phyloP scores from a whole-genome alignment of 495 filamentous ascomycete species.

The Xylaria venustula region DNA sequence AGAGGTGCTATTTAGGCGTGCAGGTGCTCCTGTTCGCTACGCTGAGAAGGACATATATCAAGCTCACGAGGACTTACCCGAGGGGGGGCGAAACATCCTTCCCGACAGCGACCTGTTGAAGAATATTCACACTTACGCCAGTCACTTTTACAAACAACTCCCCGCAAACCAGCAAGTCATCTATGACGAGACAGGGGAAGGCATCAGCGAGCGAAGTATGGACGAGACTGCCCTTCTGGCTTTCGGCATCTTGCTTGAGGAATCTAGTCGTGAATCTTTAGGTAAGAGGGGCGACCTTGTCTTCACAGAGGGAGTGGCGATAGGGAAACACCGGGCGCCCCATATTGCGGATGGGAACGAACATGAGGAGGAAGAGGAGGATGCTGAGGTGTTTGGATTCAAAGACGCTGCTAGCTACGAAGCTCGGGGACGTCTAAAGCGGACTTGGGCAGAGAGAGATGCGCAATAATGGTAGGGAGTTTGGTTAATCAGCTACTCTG shows the following conservation, averaged over 20 bases:
- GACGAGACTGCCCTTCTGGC: slow-evolving; percentile 84
- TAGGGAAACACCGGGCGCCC: slow-evolving; percentile 12
- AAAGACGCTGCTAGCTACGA: slow-evolving; percentile 5
- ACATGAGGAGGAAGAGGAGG: no score
- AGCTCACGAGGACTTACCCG: slow-evolving; percentile 48
- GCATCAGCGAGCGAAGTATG: slow-evolving; percentile 59
- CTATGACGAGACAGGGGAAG: slow-evolving; percentile 18
- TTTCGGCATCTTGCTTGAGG: slow-evolving; percentile 79
- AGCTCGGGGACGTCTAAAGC: slow-evolving; percentile 7
- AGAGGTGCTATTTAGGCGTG: slow-evolving; percentile 67
- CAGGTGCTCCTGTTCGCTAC: slow-evolving; percentile 60
- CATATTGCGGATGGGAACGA: slow-evolving; percentile 11
- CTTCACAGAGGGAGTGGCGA: slow-evolving; percentile 62
- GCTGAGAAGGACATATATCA: slow-evolving; percentile 71
- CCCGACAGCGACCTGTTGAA: slow-evolving; percentile 76
- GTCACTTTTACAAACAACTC: slow-evolving; percentile 64
- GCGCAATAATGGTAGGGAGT: background rate
- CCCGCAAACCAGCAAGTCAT: slow-evolving; percentile 27
- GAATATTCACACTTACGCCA: slow-evolving; percentile 69
- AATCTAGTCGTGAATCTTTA: slow-evolving; percentile 61
- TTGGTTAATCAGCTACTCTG: background rate
- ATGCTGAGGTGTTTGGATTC: slow-evolving; percentile 13
- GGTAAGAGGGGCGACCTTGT: slow-evolving; percentile 73
- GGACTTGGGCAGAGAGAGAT: background rate
- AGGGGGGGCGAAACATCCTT: slow-evolving; percentile 42